phyloP scores from a whole-genome alignment of 2,329 filamentous ascomycete species.

The Colletotrichum sp. region DNA sequence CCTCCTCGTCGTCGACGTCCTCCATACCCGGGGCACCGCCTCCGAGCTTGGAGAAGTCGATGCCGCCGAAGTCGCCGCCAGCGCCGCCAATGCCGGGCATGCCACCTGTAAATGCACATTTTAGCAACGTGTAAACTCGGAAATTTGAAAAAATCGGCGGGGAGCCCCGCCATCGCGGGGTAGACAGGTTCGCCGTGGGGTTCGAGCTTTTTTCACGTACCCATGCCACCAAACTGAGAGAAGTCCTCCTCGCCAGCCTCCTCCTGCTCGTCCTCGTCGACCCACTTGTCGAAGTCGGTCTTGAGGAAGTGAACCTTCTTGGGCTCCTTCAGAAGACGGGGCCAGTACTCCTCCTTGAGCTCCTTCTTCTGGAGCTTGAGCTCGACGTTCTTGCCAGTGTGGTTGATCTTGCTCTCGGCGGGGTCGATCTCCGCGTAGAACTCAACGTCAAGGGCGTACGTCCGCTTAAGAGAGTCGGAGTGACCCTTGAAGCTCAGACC shows the following conservation, averaged over 20 bases:
- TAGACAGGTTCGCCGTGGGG: neutral
- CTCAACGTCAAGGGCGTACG: conserved; percentile 84
- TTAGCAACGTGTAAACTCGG: conserved; percentile 6
- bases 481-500: conserved; percentile 81
- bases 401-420: conserved; percentile 81
- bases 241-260: conserved; percentile 83
- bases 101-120: conserved; percentile 41
- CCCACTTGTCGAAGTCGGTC: conserved; percentile 99
- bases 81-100: conserved; percentile 57
- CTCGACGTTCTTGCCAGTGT: conserved; percentile 87
- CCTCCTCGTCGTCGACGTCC: conserved; percentile 56
- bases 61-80: conserved; percentile 76
- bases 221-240: conserved; percentile 70
- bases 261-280: conserved; percentile 98
- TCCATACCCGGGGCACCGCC: conserved; percentile 55
- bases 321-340: conserved; percentile 85
- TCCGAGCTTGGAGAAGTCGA: conserved; percentile 93
- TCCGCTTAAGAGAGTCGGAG: conserved; percentile 82
- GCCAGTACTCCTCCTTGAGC: conserved; percentile 93
- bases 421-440: conserved; percentile 92
- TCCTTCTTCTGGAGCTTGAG: conserved; percentile 97
- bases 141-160: neutral
- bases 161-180: neutral
- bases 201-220: conserved; percentile 41
- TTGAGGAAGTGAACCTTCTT: conserved; percentile 95